Evolutionary conservation across 169 alveolate genomes (phyloP).

Genomic region (Plasmodium knowlesi): DNA sequence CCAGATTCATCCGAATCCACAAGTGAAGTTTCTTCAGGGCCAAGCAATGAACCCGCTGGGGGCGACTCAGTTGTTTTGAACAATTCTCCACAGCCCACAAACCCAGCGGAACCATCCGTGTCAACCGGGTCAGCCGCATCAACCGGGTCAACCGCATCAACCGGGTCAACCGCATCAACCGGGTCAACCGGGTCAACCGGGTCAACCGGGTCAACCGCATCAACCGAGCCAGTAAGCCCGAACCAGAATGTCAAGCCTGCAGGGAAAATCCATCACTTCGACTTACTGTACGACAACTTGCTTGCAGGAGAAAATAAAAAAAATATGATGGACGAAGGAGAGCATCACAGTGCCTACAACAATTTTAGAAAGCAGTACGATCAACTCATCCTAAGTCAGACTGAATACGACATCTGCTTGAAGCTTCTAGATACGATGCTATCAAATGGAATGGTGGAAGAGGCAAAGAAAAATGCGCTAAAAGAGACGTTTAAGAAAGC

Average conservation of each 20-base stretch:
- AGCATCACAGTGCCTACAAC: not conserved
- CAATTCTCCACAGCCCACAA: not conserved
- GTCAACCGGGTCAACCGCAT: not conserved
- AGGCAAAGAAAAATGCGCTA: not conserved
- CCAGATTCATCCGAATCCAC: not conserved
- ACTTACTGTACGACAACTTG: not conserved
- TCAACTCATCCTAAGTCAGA: not conserved
- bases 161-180: not conserved
- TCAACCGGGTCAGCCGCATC: not conserved
- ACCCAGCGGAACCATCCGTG: not conserved
- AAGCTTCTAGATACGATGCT: not conserved
- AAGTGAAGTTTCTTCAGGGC: not conserved
- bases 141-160: not conserved
- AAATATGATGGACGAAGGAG: not conserved
- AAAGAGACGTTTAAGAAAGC: not conserved
- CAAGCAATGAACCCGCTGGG: not conserved
- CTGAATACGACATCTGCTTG: not conserved
- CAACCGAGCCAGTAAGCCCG: not conserved
- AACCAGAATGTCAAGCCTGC: not conserved
- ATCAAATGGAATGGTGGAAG: not conserved
- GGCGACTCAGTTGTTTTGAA: not conserved
- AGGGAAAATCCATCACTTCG: not conserved
- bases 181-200: not conserved
- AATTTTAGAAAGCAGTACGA: slow-evolving; percentile 6
- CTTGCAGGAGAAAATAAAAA: not conserved